Base-by-base conservation (phyloP, 2,329 filamentous ascomycete genomes). In the Diaporthe ilicicola region DNA sequence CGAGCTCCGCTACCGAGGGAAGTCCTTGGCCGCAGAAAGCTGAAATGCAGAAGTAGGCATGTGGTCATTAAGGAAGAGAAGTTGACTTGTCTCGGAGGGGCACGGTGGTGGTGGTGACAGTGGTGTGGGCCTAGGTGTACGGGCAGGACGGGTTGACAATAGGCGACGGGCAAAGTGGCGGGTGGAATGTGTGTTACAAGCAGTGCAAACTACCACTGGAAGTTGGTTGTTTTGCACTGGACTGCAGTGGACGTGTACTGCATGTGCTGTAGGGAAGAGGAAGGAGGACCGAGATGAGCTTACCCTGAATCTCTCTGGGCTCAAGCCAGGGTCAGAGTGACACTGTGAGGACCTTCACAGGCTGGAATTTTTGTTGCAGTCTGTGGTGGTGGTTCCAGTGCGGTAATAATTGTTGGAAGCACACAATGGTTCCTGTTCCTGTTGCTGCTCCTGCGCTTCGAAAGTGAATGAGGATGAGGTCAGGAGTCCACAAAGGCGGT, bases 401-500 rank as follows among this genome's bases (percentile, higher is more conserved):
- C 56, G 39, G 42, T 48, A 39, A 34, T 48, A 39, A 34, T 46
- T 3, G 17, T 46, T 19, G 15, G 39, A n/a, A 17, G 39, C 27
- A 27, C 39, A 61, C n/a, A n/a, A n/a, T n/a, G n/a, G n/a, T 61
- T 32, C 56, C 39, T 56, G 37, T 29, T 29, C 34, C 22, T 44
- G 55, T n/a, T 29, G 37, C 29, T 61, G 56, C 46, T 46, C 56
- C 56, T 62, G 56, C 56, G 42, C 42, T 62, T 27, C 34, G 42
- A 37, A 62, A 62, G 32, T 37, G 29, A 62, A 34, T 1, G 24
- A 34, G 59, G 42, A 62, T 62, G 59, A 62, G 59, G 59, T 62
- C 59, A 62, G 59, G 48, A 62, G 42, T 24, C 42, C 59, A n/a
- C n/a, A 62, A 62, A 62, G 59, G 59, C 59, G 59, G 59, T 62